These are phyloP conservation scores for Cucumis variabilis DNA, from an alignment of 331 rosid species.

Conservation along the genomic window DNA sequence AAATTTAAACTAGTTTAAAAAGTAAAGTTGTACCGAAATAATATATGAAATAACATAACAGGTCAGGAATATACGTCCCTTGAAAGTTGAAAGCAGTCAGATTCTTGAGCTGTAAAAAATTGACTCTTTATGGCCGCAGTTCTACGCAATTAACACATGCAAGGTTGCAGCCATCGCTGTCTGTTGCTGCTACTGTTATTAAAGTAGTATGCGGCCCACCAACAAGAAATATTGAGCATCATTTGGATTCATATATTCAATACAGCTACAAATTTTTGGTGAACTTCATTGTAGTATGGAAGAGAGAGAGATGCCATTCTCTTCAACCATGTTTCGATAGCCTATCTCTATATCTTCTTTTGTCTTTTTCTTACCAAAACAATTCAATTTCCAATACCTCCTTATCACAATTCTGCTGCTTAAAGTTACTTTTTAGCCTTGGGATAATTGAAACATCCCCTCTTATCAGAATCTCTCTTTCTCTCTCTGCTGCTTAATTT, in stretches of 20 bases:
- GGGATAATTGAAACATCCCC: background rate
- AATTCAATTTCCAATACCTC: background rate
- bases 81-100: background rate
- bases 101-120: background rate
- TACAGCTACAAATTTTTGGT: constrained; percentile 11
- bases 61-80: background rate
- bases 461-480: background rate
- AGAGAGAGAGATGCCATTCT: background rate
- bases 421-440: background rate
- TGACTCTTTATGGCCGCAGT: background rate
- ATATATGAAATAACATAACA: background rate
- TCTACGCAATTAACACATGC: constrained; percentile 14
- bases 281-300: background rate
- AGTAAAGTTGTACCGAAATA: too few species aligned
- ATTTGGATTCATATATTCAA: constrained; percentile 7
- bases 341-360: background rate
- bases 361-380: background rate
- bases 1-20: too few species aligned
- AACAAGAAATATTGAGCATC: background rate
- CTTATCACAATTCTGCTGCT: constrained; percentile 12
- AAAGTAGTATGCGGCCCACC: constrained; percentile 13
- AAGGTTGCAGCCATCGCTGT: constrained; percentile 11
- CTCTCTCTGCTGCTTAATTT: background rate
- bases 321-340: background rate
- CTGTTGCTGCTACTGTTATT: background rate